These are phyloP conservation scores for Calonectria multiphialidica DNA, from an alignment of 2,329 filamentous ascomycete genomes.

Conservation along the genomic window DNA sequence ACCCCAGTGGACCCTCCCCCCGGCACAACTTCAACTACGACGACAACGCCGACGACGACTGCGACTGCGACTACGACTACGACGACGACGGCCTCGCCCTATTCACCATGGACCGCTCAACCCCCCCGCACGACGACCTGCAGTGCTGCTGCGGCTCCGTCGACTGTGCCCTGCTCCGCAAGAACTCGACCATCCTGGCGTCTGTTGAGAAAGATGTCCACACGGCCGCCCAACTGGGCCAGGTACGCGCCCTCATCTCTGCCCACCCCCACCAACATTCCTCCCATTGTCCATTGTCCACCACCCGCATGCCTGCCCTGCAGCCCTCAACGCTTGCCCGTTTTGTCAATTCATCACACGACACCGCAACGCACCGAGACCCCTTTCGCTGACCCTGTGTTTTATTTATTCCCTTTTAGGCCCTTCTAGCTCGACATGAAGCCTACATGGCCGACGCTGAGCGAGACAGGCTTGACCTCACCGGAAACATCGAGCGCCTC, in stretches of 20 bases:
- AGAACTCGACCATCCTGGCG: conserved; percentile 83
- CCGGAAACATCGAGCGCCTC: conserved; percentile 78
- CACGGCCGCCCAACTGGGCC: conserved; percentile 87
- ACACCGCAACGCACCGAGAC: conserved; percentile 32
- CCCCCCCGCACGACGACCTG: conserved; percentile 51
- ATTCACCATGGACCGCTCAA: conserved; percentile 38
- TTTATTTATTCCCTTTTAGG: conserved; percentile 70
- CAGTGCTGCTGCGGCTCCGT: conserved; percentile 88
- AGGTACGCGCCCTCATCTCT: conserved; percentile 75
- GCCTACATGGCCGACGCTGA: conserved; percentile 94
- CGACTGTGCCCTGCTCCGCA: conserved; percentile 83
- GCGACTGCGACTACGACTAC: background rate
- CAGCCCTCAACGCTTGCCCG: background rate
- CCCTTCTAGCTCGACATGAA: conserved; percentile 91
- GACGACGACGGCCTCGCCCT: background rate
- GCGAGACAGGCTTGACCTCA: conserved; percentile 81
- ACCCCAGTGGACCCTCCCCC: background rate
- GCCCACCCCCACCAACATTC: conserved; percentile 39
- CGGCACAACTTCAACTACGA: background rate
- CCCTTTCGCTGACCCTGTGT: conserved; percentile 74
- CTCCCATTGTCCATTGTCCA: conserved; percentile 9
- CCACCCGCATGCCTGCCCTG: conserved; percentile 38
- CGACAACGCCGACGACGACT: background rate
- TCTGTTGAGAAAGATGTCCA: conserved; percentile 89
- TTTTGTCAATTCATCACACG: conserved; percentile 22